Conservation (phyloP, 2,329 filamentous ascomycete species). For the Phialophora expanda region DNA sequence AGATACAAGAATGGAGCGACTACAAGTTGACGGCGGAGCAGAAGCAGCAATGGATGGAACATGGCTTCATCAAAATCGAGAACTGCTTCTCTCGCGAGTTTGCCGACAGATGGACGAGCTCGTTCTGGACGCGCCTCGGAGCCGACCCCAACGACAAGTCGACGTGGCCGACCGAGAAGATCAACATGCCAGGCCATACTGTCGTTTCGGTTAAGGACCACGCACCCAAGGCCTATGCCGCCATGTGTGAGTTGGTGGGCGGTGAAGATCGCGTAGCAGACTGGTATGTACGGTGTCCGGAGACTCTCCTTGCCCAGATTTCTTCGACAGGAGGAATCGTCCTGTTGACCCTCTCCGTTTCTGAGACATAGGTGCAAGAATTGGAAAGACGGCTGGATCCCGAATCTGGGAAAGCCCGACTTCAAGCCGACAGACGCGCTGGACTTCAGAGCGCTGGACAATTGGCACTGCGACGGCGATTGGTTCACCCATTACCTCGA, state of each 20-base stretch:
- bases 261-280: constrained; percentile 61
- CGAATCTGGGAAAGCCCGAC: constrained; percentile 67
- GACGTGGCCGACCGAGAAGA: constrained; percentile 66
- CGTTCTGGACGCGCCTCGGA: constrained; percentile 23
- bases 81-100: constrained; percentile 16
- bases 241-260: constrained; percentile 70
- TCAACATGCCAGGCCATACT: constrained; percentile 67
- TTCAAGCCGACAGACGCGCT: constrained; percentile 56
- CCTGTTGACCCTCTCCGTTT: background rate
- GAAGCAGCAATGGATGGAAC: constrained; percentile 20
- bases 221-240: constrained; percentile 69
- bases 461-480: constrained; percentile 74
- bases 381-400: constrained; percentile 72
- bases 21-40: constrained; percentile 14
- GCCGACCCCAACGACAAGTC: constrained; percentile 61
- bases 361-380: constrained; percentile 41
- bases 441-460: constrained; percentile 58
- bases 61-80: constrained; percentile 18
- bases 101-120: constrained; percentile 16
- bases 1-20: constrained; percentile 12
- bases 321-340: no score
- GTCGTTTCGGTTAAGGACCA: constrained; percentile 60
- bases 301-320: no score
- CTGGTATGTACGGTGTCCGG: constrained; percentile 39
- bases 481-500: constrained; percentile 76